Evolutionary conservation across 495 filamentous ascomycete species (phyloP).

Genomic region (Penicillium soppii): DNA sequence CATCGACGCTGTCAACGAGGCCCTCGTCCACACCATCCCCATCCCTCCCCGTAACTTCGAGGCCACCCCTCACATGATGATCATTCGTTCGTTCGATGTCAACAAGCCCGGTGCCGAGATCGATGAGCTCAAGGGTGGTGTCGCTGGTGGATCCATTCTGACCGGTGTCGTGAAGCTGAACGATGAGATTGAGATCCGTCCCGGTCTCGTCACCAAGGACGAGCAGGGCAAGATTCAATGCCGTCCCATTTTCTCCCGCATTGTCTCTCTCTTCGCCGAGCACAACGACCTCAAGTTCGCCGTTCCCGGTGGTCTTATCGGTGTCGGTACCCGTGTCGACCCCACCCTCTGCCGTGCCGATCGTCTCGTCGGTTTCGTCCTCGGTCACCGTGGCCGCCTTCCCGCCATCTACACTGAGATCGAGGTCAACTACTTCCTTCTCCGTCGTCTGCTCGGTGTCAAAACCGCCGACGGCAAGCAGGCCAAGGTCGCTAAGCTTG

Average conservation of each 20-base stretch:
- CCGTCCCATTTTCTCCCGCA: conserved; percentile 92
- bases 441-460: conserved; percentile 90
- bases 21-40: conserved; percentile 88
- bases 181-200: conserved; percentile 97
- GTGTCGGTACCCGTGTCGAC: conserved; percentile 95
- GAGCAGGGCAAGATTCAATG: conserved; percentile 93
- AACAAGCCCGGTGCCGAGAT: conserved; percentile 99
- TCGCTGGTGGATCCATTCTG: conserved; percentile 94
- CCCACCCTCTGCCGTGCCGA: conserved; percentile 97
- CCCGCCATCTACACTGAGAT: conserved; percentile 96
- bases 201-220: conserved; percentile 91
- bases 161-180: conserved; percentile 93
- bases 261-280: conserved; percentile 93
- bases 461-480: conserved; percentile 98
- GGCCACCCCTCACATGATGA: conserved; percentile 92
- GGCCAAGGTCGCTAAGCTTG: conserved; percentile 94
- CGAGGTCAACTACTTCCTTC: conserved; percentile 98
- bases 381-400: conserved; percentile 86
- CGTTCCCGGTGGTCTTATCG: conserved; percentile 92
- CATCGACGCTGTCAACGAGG: conserved; percentile 96
- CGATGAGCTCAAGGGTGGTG: conserved; percentile 97
- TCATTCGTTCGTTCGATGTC: conserved; percentile 98
- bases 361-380: conserved; percentile 96
- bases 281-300: conserved; percentile 97
- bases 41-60: conserved; percentile 87